A percentile compares a stretch with the other conserved stretches of the same genome.
These are phyloP conservation scores for Starmera amethionina DNA, from an alignment of 805 yeast species.

Conservation along the genomic window DNA sequence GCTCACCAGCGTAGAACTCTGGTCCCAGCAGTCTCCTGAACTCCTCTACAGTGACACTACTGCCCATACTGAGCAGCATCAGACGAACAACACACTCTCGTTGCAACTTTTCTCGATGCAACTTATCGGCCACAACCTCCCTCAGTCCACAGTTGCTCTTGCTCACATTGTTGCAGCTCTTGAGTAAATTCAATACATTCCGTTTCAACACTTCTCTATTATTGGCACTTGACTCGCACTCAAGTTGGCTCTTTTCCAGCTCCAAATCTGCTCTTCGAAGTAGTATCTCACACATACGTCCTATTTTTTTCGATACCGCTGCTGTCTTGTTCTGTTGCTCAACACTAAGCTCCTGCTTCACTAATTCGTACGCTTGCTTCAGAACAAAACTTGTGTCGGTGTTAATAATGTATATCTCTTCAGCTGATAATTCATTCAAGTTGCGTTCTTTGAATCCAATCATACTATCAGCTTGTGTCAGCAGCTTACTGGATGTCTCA, in stretches of 20 bases:
- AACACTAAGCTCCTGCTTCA: constrained; percentile 6
- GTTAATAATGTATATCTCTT: constrained; percentile 9
- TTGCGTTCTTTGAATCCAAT: constrained; percentile 3
- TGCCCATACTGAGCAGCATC: constrained; percentile 10
- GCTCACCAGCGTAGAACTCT: constrained; percentile 2
- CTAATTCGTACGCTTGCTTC: constrained; percentile 12
- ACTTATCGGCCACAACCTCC: constrained; percentile 11
- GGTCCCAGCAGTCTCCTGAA: constrained; percentile 13
- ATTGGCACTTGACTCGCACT: constrained; percentile 4
- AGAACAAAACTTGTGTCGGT: constrained; percentile 5
- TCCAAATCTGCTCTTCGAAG: constrained; percentile 18
- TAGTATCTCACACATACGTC: constrained; percentile 14
- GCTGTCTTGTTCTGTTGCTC: constrained; percentile 6
- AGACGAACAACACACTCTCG: constrained; percentile 16
- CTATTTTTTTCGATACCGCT: constrained; percentile 10
- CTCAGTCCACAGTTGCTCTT: constrained; percentile 17
- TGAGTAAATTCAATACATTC: constrained; percentile 13
- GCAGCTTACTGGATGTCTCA: constrained; percentile 1
- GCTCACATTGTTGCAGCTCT: constrained; percentile 12
- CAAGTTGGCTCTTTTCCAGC: constrained; percentile 6
- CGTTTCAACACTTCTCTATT: constrained; percentile 7
- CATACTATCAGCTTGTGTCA: constrained; percentile 13
- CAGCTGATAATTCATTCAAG: constrained; percentile 1
- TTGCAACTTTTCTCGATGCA: constrained; percentile 11
- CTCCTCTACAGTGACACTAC: constrained; percentile 7